Conservation (phyloP, 1,284 basidiomycete species). For the Ceratobasidium sp. region DNA sequence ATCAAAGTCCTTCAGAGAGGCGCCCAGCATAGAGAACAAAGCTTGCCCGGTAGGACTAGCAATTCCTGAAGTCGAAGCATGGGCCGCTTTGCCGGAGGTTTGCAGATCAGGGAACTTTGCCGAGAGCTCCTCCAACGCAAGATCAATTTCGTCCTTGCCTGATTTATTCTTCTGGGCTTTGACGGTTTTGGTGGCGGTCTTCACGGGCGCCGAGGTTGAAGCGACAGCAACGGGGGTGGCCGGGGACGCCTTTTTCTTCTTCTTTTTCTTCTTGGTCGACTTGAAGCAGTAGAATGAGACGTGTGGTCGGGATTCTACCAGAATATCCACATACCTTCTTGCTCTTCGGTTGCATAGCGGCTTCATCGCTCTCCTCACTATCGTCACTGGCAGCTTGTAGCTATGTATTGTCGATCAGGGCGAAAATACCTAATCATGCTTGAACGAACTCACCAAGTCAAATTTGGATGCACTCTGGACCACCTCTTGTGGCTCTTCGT, state of each 20-base stretch:
- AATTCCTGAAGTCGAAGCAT: background rate
- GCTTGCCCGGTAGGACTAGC: conserved; percentile 20
- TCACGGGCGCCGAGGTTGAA: conserved; percentile 30
- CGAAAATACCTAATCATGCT: background rate
- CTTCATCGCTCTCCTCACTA: conserved; percentile 67
- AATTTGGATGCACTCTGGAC: conserved; percentile 54
- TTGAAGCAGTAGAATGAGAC: conserved; percentile 28
- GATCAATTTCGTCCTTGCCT: conserved; percentile 84
- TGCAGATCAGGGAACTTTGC: conserved; percentile 61
- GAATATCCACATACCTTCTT: conserved; percentile 56
- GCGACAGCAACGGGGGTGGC: conserved; percentile 42
- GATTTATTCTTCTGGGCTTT: conserved; percentile 60
- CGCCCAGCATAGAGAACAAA: conserved; percentile 66
- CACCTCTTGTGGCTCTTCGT: conserved; percentile 59
- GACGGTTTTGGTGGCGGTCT: conserved; percentile 51
- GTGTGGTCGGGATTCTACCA: background rate
- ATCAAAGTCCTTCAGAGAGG: conserved; percentile 84
- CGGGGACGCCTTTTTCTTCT: conserved; percentile 51
- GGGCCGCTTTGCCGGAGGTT: conserved; percentile 30
- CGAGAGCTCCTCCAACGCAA: conserved; percentile 83
- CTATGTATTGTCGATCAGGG: background rate
- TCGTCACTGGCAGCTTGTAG: conserved; percentile 59
- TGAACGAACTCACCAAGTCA: conserved; percentile 49
- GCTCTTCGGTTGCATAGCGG: conserved; percentile 48
- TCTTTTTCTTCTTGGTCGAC: conserved; percentile 52